phyloP scores from a whole-genome alignment of 2,329 filamentous ascomycete species.

The Thielaviopsis cerberus region DNA sequence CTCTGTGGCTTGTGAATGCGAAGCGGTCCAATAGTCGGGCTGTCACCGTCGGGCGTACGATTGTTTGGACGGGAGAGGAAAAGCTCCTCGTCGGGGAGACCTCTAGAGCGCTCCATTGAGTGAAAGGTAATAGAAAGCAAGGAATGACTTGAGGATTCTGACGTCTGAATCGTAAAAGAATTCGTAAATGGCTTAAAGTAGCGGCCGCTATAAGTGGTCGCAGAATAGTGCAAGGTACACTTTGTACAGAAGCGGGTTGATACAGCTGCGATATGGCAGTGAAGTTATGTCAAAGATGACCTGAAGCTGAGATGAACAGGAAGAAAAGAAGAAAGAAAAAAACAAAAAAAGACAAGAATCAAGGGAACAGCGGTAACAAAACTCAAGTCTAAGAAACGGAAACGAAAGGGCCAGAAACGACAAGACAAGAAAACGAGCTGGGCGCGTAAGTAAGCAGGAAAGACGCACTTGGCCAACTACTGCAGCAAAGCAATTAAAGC shows the following conservation, averaged over 20 bases:
- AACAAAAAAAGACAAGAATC: background rate
- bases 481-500: background rate
- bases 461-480: background rate
- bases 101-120: constrained; percentile 36
- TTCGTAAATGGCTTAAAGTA: background rate
- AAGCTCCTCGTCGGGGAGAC: constrained; percentile 63
- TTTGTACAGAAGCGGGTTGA: background rate
- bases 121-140: background rate
- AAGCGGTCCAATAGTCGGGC: constrained; percentile 65
- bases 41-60: constrained; percentile 34
- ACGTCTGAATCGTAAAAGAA: background rate
- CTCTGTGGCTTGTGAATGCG: constrained; percentile 68
- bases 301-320: background rate
- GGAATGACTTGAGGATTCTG: background rate
- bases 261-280: background rate
- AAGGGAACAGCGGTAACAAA: background rate
- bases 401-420: no score
- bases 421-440: background rate
- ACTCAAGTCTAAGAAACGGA: background rate
- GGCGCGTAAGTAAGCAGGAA: background rate
- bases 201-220: background rate
- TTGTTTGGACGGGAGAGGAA: constrained; percentile 46
- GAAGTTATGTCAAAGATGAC: background rate
- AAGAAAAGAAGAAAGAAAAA: background rate
- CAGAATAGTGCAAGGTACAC: background rate